phyloP scores from a whole-genome alignment of 208 protist genomes.

The Trypanosoma cruzi region DNA sequence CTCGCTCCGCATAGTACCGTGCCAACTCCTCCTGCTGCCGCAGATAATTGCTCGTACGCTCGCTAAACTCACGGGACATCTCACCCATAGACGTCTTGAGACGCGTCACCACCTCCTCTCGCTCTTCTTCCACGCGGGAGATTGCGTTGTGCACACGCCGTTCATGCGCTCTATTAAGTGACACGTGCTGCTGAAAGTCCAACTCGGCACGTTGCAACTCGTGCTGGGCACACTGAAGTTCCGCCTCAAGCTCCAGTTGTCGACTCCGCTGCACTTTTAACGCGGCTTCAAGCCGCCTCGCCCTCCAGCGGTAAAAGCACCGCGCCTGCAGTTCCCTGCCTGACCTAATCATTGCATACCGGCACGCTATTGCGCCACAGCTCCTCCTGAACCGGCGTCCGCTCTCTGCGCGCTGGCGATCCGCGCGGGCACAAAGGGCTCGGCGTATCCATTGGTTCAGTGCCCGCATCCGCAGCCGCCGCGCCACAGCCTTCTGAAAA shows the following conservation, averaged over 20 bases:
- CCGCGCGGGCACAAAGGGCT: background rate
- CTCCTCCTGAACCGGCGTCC: background rate
- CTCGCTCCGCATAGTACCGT: constrained; percentile 35
- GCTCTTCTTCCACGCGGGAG: constrained; percentile 26
- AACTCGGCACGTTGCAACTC: constrained; percentile 27
- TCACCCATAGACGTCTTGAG: constrained; percentile 50
- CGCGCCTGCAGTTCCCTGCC: background rate
- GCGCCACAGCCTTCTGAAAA: background rate
- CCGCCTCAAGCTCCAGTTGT: background rate
- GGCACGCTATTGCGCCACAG: background rate
- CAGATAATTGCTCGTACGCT: constrained; percentile 55
- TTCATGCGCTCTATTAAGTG: constrained; percentile 7
- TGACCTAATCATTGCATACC: background rate
- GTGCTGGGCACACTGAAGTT: constrained; percentile 22
- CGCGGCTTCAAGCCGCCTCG: background rate
- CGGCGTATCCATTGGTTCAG: constrained; percentile 5
- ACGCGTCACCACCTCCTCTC: constrained; percentile 41
- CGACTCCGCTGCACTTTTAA: background rate
- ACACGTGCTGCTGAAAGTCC: constrained; percentile 33
- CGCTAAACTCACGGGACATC: constrained; percentile 59
- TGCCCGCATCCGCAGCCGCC: constrained; percentile 1
- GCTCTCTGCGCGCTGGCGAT: background rate
- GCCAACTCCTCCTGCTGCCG: constrained; percentile 55
- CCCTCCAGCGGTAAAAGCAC: constrained; percentile 25
- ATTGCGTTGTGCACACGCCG: constrained; percentile 11